These are phyloP conservation scores for Talaromyces amestolkiae DNA, from an alignment of 2,329 filamentous ascomycete genomes.

Conservation along the genomic window DNA sequence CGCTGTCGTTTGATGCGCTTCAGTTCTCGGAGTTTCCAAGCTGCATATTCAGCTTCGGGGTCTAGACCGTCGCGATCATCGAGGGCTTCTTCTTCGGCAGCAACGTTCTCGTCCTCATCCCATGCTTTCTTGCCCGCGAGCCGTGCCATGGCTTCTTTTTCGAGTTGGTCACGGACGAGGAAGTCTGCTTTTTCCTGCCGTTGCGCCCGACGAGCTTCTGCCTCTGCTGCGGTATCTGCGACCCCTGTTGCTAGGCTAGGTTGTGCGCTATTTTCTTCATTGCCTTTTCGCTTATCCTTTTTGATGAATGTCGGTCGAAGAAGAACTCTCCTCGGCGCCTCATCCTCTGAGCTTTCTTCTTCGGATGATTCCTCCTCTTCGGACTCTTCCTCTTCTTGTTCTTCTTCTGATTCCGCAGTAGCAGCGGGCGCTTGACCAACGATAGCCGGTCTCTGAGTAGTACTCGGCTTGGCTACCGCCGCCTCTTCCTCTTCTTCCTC, in stretches of 20 bases:
- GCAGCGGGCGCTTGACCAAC: constrained; percentile 33
- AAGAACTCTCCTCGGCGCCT: constrained; percentile 55
- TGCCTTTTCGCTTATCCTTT: constrained; percentile 57
- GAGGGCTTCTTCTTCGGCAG: constrained; percentile 68
- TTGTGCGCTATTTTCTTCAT: constrained; percentile 25
- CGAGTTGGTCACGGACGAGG: constrained; percentile 83
- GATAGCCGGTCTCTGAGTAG: constrained; percentile 21
- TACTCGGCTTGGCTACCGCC: constrained; percentile 23
- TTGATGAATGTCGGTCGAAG: constrained; percentile 67
- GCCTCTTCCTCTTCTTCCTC: constrained; percentile 49
- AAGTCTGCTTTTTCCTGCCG: constrained; percentile 71
- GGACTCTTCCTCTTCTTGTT: constrained; percentile 50
- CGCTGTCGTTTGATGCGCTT: constrained; percentile 84
- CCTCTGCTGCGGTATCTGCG: constrained; percentile 43
- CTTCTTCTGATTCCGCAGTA: constrained; percentile 44
- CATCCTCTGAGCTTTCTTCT: constrained; percentile 57
- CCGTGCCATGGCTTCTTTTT: constrained; percentile 72
- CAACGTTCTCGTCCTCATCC: constrained; percentile 66
- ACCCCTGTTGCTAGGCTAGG: constrained; percentile 22
- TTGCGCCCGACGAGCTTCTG: constrained; percentile 43
- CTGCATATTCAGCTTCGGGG: constrained; percentile 81
- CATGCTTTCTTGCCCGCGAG: constrained; percentile 78
- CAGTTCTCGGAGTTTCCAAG: constrained; percentile 91
- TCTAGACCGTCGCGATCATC: constrained; percentile 88
- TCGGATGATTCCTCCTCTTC: constrained; percentile 53